phyloP scores from a whole-genome alignment of 345 rosid species.

The Anacardium occidentale region DNA sequence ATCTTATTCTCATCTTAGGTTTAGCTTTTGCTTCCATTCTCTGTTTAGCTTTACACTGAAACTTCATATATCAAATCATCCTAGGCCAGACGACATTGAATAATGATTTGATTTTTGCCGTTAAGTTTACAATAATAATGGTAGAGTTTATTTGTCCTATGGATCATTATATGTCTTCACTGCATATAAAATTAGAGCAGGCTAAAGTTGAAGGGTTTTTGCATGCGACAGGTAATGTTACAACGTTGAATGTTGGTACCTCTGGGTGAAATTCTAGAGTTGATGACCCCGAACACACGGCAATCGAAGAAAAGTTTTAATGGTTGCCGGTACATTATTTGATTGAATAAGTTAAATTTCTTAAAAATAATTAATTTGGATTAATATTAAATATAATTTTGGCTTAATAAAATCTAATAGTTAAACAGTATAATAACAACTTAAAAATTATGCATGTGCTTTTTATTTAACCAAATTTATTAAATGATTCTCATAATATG shows the following conservation, averaged over 20 bases:
- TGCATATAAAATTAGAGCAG: slow-evolving; percentile 26
- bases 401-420: too few relatives aligned
- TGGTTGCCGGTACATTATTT: background rate
- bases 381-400: too few relatives aligned
- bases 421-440: too few relatives aligned
- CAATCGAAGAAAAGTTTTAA: slow-evolving; percentile 23
- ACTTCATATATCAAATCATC: slow-evolving; percentile 7
- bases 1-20: slow-evolving; percentile 16
- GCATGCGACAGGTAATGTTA: slow-evolving; percentile 20
- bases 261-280: slow-evolving; percentile 14
- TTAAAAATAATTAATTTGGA: too few relatives aligned
- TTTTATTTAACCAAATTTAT: too few relatives aligned
- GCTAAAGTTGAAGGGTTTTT: slow-evolving; percentile 26
- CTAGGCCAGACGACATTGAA: slow-evolving; percentile 24
- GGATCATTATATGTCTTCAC: slow-evolving; percentile 24
- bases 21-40: slow-evolving; percentile 18
- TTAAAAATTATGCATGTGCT: too few relatives aligned
- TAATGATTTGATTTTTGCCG: slow-evolving; percentile 16
- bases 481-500: too few relatives aligned
- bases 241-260: background rate
- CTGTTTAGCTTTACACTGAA: slow-evolving; percentile 28
- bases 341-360: background rate
- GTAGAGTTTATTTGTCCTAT: slow-evolving; percentile 18
- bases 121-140: slow-evolving; percentile 31
- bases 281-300: slow-evolving; percentile 27